Evolutionary conservation across 2,329 filamentous ascomycete genomes (phyloP), one percentile per base, ranked within the genome.

Genomic region (Colletotrichum liriopes): DNA sequence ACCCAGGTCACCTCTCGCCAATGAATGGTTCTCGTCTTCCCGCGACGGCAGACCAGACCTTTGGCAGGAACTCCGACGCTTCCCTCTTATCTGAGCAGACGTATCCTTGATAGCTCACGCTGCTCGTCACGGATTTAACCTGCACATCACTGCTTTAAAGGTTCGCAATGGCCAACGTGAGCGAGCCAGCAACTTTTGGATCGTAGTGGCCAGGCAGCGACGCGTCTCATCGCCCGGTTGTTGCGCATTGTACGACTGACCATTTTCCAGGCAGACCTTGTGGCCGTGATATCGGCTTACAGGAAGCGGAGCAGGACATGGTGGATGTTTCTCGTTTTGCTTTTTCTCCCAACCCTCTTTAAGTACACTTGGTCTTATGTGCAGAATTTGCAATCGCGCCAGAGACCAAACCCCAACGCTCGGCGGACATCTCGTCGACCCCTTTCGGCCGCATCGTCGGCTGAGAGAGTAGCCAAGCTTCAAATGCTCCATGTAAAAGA

Each of bases 381-480:
- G 49, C 37, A 49, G 32, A 18, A 20, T 55, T n/a, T 54, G 20
- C 26, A n/a, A 51, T 29, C 41, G 47, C 49, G 16, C 56, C 47
- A 49, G 37, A 35, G 41, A 45, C 16, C 26, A 11, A 37, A 23
- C 3, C 49, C 18, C 37, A 8, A 32, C 39, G 37, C 20, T 41
- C 32, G 51, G 26, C 51, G 43, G 56, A 23, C 20, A 70, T 39
- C 18, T 11, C 37, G 39, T 39, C 14, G 41, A 55, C 2, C 29
- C 37, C 37, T 35, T 56, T 52, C 56, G 58, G 43, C 68, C 58
- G 51, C 58, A 59, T 58, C 26, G 16, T 39, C 29, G 20, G 20
- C 54, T 35, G 52, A 26, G 32, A 5, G 26, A 59, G 45, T 43
- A 43, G 20, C 20, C 52, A 37, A 37, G 52, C 29, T 3, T 55